Evolutionary conservation across 2,329 filamentous ascomycete species (phyloP).

Genomic region (Sordariomycetes sp.): DNA sequence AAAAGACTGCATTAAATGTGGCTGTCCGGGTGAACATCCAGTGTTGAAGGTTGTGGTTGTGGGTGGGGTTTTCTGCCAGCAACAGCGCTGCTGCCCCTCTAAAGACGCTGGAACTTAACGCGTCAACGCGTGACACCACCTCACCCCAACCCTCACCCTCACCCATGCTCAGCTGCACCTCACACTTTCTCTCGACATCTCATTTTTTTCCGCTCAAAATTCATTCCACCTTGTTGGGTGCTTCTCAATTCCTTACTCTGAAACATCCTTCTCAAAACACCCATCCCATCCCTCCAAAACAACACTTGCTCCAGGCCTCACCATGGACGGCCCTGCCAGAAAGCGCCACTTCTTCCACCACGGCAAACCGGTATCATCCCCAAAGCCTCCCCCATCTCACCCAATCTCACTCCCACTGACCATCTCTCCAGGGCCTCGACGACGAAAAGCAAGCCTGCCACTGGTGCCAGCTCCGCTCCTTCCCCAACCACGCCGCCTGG

Average conservation of each 20-base stretch:
- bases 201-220: not conserved
- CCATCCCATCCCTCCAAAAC: not conserved
- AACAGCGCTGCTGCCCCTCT: not conserved
- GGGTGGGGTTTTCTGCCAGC: not conserved
- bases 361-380: slow-evolving; percentile 19
- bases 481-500: slow-evolving; percentile 32
- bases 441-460: slow-evolving; percentile 39
- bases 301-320: not conserved
- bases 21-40: no score
- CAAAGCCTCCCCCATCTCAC: not conserved
- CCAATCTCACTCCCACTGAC: not conserved
- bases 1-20: no score
- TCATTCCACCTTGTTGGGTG: not conserved
- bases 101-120: not conserved
- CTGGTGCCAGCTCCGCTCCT: slow-evolving; percentile 49
- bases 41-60: not conserved
- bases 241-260: not conserved
- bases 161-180: not conserved
- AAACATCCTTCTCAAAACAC: not conserved
- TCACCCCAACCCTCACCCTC: not conserved
- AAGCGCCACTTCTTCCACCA: slow-evolving; percentile 39
- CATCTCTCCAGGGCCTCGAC: slow-evolving; percentile 17
- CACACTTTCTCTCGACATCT: not conserved
- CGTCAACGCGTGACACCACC: not conserved
- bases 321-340: slow-evolving; percentile 33